Base-by-base conservation (phyloP, 257 asterid genomes). In the Verbascum thapsus region DNA sequence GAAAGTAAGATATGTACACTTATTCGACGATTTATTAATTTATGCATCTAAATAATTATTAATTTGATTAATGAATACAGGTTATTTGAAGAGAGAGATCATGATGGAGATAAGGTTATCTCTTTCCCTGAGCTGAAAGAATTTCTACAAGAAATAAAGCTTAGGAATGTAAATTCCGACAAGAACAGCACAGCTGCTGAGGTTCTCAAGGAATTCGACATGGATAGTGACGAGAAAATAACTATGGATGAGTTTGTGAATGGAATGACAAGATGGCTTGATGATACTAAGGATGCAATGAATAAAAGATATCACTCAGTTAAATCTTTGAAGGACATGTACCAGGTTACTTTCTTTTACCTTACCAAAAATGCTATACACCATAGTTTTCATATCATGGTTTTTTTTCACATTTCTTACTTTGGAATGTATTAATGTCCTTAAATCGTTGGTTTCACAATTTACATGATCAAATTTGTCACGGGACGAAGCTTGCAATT, bases 181-280 rank as follows among this genome's bases (percentile, higher is more conserved):
- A 62, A 68, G 34, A 82, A 83, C 39, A 34, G 61, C 1, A 61
- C 73, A 12, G 49, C 73, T 15, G 69, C 62, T 2, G 76, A 79
- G 70, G 67, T 86, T 53, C 74, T 78, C 69, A 39, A 68, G 64
- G 82, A 69, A 8, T 83, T 81, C 57, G 91, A 85, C 55, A 10
- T 58, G 2, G 74, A 83, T 52, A 26, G 41, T 1, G 88, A 85
- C 55, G 70, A 64, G 39, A 80, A 74, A 71, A 80, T 87, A 42
- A 75, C 81, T 3, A 9, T 63, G 58, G 83, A 78, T 10, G 95
- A 87, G 54, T 85, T 87, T 68, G 80, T 78, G 15, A 47, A 12
- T 32, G 91, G 89, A 37, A 69, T 78, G 69, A 71, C 32, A 0
- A 84, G 77, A 58, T 87, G 87, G 89, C 74, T 87, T 9, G 87